A percentile compares a stretch with the other conserved stretches of the same genome.
These are phyloP conservation scores for Vigna hirtella DNA, from an alignment of 306 rosid species.

Conservation along the genomic window DNA sequence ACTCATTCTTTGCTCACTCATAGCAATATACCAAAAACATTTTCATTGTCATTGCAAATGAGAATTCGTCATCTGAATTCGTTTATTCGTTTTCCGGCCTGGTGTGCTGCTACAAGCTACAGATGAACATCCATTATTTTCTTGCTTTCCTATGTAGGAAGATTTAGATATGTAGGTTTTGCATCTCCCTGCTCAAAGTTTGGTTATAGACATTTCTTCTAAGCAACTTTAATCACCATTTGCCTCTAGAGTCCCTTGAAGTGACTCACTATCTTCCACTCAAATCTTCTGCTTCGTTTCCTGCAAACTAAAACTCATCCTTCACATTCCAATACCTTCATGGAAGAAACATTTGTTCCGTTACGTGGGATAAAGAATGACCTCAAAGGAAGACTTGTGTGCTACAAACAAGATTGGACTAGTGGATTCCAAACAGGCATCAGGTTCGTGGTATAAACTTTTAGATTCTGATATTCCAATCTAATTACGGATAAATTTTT, in stretches of 20 bases:
- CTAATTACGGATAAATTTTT: background rate
- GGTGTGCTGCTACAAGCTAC: slow-evolving; percentile 26
- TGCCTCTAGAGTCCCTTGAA: slow-evolving; percentile 58
- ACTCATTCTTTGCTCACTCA: slow-evolving; percentile 34
- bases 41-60: slow-evolving; percentile 48
- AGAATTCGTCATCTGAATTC: slow-evolving; percentile 52
- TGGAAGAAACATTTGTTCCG: slow-evolving; percentile 98
- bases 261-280: slow-evolving; percentile 40
- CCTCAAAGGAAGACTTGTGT: slow-evolving; percentile 73
- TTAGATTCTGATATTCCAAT: slow-evolving; percentile 24
- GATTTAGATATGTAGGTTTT: slow-evolving; percentile 36
- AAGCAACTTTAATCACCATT: slow-evolving; percentile 47
- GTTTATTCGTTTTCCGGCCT: slow-evolving; percentile 52
- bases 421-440: slow-evolving; percentile 75
- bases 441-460: slow-evolving; percentile 59
- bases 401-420: slow-evolving; percentile 89
- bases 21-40: background rate
- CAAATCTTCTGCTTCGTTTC: slow-evolving; percentile 38
- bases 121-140: slow-evolving; percentile 38
- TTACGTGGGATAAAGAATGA: slow-evolving; percentile 83
- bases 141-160: slow-evolving; percentile 37
- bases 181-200: slow-evolving; percentile 49
- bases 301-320: slow-evolving; percentile 45
- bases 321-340: slow-evolving; percentile 45
- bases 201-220: background rate